A percentile compares a stretch with the other conserved stretches of the same genome.
phyloP scores from a whole-genome alignment of 345 rosid species.

The Eucalyptus curtisii region DNA sequence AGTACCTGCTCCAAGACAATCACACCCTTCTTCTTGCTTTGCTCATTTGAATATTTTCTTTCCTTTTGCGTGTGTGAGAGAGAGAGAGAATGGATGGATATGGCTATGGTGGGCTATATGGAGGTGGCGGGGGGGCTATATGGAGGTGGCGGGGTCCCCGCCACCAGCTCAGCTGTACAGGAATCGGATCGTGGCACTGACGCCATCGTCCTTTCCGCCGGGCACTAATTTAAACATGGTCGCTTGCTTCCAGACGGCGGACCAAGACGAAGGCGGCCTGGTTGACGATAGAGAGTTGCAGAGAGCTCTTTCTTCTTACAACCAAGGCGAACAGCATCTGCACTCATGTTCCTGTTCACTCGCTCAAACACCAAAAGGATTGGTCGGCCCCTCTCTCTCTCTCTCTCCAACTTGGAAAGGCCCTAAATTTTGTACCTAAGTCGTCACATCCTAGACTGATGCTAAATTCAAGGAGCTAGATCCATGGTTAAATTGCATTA shows the following conservation, averaged over 20 bases:
- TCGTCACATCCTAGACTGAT: background rate
- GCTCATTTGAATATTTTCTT: background rate
- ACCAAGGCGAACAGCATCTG: slow-evolving; percentile 53
- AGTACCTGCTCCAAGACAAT: background rate
- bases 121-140: background rate
- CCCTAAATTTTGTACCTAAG: background rate
- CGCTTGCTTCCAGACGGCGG: slow-evolving; percentile 70
- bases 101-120: background rate
- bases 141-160: background rate
- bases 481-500: background rate
- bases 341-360: slow-evolving; percentile 82
- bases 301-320: slow-evolving; percentile 65
- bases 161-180: slow-evolving; percentile 7
- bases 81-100: background rate
- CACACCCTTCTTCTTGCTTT: background rate
- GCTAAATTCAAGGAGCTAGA: background rate
- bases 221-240: slow-evolving; percentile 67
- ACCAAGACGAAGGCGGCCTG: slow-evolving; percentile 69
- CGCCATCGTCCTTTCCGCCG: slow-evolving; percentile 69
- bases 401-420: background rate
- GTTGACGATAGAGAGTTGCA: slow-evolving; percentile 84
- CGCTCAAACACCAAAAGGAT: slow-evolving; percentile 52
- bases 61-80: background rate
- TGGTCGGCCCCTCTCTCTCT: slow-evolving; percentile 8
- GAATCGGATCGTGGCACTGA: slow-evolving; percentile 46